These are phyloP conservation scores for Globisporangium middletonii DNA, from an alignment of 352 stramenopile species.

Conservation along the genomic window DNA sequence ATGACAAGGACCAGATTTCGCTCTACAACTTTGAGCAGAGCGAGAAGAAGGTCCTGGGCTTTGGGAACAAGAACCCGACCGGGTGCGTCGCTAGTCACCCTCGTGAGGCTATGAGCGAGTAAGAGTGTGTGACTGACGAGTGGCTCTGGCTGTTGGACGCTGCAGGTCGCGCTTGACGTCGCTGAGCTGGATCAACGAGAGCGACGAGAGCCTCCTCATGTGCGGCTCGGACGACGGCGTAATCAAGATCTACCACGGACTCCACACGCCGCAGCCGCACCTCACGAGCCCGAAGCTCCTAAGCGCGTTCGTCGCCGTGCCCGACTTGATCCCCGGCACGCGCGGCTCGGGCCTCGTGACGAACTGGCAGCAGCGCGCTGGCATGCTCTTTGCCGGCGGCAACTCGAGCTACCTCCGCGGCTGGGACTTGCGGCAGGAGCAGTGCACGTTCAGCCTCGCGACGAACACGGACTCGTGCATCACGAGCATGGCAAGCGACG, in stretches of 20 bases:
- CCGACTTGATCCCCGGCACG: slow-evolving; percentile 88
- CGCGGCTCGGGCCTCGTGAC: slow-evolving; percentile 93
- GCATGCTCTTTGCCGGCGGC: slow-evolving; percentile 90
- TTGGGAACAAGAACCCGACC: slow-evolving; percentile 79
- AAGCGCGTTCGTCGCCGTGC: slow-evolving; percentile 91
- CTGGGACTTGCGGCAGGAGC: slow-evolving; percentile 95
- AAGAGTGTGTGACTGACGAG: slow-evolving; percentile 7
- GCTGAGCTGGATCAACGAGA: slow-evolving; percentile 97
- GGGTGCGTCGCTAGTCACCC: slow-evolving; percentile 38
- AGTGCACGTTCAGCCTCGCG: slow-evolving; percentile 71
- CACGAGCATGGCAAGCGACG: slow-evolving; percentile 84
- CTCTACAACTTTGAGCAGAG: slow-evolving; percentile 94
- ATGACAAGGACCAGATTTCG: slow-evolving; percentile 91
- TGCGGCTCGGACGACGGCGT: slow-evolving; percentile 96
- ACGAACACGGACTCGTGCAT: slow-evolving; percentile 90
- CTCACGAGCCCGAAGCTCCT: slow-evolving; percentile 67
- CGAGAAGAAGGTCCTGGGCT: slow-evolving; percentile 73
- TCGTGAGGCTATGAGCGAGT: neutral
- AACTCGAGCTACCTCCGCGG: slow-evolving; percentile 89
- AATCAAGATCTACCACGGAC: slow-evolving; percentile 93
- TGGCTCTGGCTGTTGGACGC: neutral
- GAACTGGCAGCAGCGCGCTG: slow-evolving; percentile 93
- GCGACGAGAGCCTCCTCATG: slow-evolving; percentile 89
- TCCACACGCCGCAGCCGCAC: slow-evolving; percentile 49
- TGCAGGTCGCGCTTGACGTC: slow-evolving; percentile 89